Conservation (phyloP, 2,329 filamentous ascomycete species). For the Microsporum canis region DNA sequence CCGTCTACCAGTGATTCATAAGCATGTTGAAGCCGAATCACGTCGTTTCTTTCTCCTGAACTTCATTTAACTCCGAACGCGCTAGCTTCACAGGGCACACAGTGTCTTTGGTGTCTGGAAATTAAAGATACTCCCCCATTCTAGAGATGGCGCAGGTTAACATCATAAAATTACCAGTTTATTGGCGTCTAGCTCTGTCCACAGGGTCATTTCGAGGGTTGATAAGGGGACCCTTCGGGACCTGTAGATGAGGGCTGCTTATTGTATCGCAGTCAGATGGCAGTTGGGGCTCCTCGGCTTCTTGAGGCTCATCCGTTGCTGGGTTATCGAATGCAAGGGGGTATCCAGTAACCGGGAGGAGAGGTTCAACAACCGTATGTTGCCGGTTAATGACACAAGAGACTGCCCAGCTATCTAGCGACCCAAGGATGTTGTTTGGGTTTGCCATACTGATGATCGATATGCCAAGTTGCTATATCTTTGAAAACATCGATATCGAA, state of each 20-base stretch:
- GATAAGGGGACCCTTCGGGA: no score
- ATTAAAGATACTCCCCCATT: not conserved
- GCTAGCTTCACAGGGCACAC: not conserved
- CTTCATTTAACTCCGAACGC: not conserved
- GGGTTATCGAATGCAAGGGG: slow-evolving; percentile 10
- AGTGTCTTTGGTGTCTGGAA: not conserved
- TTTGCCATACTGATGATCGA: slow-evolving; percentile 6
- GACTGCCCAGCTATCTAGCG: slow-evolving; percentile 3
- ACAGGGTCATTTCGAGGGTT: no score
- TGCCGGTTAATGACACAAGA: slow-evolving; percentile 14
- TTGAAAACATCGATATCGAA: no score
- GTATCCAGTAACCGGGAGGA: slow-evolving; percentile 11
- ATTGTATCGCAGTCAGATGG: slow-evolving; percentile 8
- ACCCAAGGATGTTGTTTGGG: slow-evolving; percentile 12
- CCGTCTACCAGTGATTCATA: no score
- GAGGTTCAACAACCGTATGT: slow-evolving; percentile 11
- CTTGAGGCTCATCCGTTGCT: slow-evolving; percentile 3
- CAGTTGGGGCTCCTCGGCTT: slow-evolving; percentile 3
- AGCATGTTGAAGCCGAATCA: no score
- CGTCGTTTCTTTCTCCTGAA: not conserved
- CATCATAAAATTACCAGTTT: not conserved
- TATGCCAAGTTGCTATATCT: not conserved
- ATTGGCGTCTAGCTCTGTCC: not conserved
- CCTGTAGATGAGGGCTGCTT: no score
- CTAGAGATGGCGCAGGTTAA: not conserved